Percentiles rank a stretch among this genome's conserved stretches.
phyloP scores from a whole-genome alignment of 2,329 filamentous ascomycete genomes.

The Aspergillus persii region DNA sequence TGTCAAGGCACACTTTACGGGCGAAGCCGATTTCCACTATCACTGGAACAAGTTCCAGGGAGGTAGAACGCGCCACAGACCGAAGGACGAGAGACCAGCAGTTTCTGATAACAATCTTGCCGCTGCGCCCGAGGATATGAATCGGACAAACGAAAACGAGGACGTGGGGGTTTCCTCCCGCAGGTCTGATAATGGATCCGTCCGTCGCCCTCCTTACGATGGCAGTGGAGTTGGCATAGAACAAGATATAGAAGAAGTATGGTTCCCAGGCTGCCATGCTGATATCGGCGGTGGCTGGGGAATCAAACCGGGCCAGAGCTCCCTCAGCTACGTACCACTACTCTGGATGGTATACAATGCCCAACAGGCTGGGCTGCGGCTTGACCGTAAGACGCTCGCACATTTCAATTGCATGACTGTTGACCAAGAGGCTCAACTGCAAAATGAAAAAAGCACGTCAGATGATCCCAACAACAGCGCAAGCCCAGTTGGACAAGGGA shows the following conservation, averaged over 20 bases:
- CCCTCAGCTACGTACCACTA: slow-evolving; percentile 65
- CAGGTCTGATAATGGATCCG: too few species aligned
- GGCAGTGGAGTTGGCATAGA: not conserved
- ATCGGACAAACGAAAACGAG: too few species aligned
- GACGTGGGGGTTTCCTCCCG: too few species aligned
- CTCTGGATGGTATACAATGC: slow-evolving; percentile 69
- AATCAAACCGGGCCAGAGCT: slow-evolving; percentile 54
- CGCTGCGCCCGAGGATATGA: too few species aligned
- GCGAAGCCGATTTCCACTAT: too few species aligned
- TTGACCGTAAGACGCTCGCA: slow-evolving; percentile 66
- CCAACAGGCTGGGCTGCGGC: slow-evolving; percentile 63
- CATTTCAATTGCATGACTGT: slow-evolving; percentile 62
- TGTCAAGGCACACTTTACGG: too few species aligned
- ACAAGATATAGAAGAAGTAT: slow-evolving; percentile 72
- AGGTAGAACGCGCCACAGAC: too few species aligned
- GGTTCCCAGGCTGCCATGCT: slow-evolving; percentile 73
- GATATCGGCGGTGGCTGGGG: slow-evolving; percentile 79
- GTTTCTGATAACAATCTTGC: too few species aligned
- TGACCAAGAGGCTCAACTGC: slow-evolving; percentile 12
- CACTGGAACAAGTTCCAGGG: too few species aligned
- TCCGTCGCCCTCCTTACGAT: not conserved
- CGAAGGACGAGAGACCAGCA: too few species aligned
- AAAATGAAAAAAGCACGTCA: not conserved
- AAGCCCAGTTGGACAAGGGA: too few species aligned
- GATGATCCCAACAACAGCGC: slow-evolving; percentile 18